Evolutionary conservation across 2,329 filamentous ascomycete species (phyloP), one percentile per base, ranked within the genome.

Genomic region (Rasamsonia emersonii): DNA sequence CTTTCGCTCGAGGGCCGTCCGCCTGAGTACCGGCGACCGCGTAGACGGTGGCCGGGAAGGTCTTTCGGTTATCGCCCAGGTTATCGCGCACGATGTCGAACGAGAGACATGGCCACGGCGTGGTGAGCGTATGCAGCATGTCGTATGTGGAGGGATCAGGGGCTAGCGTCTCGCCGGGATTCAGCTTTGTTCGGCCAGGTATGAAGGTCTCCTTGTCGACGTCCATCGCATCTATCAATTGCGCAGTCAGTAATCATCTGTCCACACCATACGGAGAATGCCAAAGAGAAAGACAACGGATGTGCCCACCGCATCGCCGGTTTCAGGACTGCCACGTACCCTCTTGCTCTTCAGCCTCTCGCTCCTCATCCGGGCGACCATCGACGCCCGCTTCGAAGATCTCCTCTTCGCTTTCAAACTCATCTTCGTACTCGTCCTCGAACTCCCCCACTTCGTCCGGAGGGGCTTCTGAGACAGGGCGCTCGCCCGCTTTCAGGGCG

Each of bases 31-130:
- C 91, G 11, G 86, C 80, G 18, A 96, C 88, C 8, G 88, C 82
- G 64, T 96, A 98, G 64, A 95, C 81, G 37, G 89, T 95, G 30
- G 86, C 86, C 16, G 91, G 91, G 61, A 93, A 98, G n/a, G 81
- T 79, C 59, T 81, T 93, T 53, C 91, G 81, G 59, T 86, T 79
- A 54, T 94, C 82, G 45, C 91, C 91, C 11, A 98, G 73, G 32
- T 71, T 70, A 62, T 98, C 91, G 48, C 73, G 79, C 41, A 98
- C 63, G 38, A 98, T 81, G 56, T 96, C 91, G 61, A 95, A 94
- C 2, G 89, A 96, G 10, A 98, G 73, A 57, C 91, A 98, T 3
- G 91, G 91, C 91, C 91, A 98, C 1, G 86, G 86, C 5, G 88
- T 88, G 59, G 82, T 91, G 42, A 98, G 74, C 40, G 78, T 86